Evolutionary conservation across 176 grass and related monocot genomes (phyloP).

Genomic region (Echinochloa phyllopogon): DNA sequence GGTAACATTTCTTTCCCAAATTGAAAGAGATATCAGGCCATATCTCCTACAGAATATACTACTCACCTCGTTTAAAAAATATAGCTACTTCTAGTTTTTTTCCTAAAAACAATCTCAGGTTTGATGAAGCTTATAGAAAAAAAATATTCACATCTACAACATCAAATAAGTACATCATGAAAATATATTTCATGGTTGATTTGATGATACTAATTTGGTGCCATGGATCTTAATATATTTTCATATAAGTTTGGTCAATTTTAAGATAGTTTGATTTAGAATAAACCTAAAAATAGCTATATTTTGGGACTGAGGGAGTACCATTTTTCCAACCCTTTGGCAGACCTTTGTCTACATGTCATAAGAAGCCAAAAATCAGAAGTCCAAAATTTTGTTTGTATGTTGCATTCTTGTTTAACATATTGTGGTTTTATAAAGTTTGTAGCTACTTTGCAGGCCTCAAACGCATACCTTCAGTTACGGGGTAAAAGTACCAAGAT

Average conservation of each 20-base stretch:
- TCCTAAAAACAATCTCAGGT: no score
- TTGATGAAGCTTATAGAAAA: no score
- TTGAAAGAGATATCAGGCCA: background rate
- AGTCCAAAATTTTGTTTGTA: background rate
- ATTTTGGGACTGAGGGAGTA: background rate
- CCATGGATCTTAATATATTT: no score
- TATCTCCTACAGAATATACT: background rate
- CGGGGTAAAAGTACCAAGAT: slow-evolving; percentile 34
- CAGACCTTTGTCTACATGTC: background rate
- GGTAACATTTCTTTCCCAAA: slow-evolving; percentile 32
- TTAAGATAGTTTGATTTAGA: no score
- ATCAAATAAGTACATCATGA: no score
- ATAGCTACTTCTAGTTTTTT: no score
- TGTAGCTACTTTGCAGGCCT: slow-evolving; percentile 38
- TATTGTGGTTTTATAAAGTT: background rate
- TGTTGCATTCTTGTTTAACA: background rate
- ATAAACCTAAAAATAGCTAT: no score
- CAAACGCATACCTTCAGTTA: slow-evolving; percentile 46
- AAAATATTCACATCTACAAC: no score
- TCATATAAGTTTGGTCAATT: no score
- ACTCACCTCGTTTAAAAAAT: no score
- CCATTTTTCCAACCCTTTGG: background rate
- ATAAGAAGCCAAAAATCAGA: background rate
- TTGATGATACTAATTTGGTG: no score
- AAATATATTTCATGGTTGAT: no score